Conservation (phyloP, 2,329 filamentous ascomycete genomes). For the Akanthomyces dipterigenus region DNA sequence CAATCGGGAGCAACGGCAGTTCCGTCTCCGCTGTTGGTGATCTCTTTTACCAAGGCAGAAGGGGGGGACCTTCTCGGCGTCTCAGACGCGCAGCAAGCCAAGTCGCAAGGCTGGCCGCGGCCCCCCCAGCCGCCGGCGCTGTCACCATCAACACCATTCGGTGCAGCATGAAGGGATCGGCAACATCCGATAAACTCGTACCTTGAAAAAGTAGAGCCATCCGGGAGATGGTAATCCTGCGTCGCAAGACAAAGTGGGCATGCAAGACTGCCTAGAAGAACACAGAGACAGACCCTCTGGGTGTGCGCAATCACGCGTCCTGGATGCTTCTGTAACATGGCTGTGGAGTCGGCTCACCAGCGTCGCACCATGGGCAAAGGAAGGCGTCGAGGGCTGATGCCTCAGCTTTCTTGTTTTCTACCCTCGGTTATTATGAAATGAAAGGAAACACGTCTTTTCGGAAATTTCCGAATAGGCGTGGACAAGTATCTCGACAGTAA, state of each 20-base stretch:
- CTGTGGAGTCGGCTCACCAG: constrained; percentile 5
- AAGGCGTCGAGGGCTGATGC: background rate
- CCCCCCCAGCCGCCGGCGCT: background rate
- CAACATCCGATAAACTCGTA: background rate
- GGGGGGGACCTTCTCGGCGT: background rate
- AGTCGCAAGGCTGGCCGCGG: background rate
- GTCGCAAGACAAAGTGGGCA: background rate
- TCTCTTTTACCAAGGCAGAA: background rate
- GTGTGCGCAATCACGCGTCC: background rate
- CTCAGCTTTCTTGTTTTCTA: background rate
- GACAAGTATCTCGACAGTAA: too few species aligned
- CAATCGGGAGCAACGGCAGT: background rate
- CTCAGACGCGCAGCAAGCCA: background rate
- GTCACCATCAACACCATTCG: background rate
- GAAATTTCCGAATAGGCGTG: background rate
- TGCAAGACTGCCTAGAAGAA: background rate
- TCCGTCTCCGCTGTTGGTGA: background rate
- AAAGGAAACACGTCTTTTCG: background rate
- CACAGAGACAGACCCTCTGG: background rate
- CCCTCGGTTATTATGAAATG: background rate
- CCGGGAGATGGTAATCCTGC: background rate
- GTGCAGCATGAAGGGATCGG: background rate
- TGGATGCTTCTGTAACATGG: background rate
- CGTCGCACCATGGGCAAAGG: background rate
- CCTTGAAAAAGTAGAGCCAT: background rate